phyloP scores from a whole-genome alignment of 2,329 filamentous ascomycete genomes.

The Lachnellula subtilissima region DNA sequence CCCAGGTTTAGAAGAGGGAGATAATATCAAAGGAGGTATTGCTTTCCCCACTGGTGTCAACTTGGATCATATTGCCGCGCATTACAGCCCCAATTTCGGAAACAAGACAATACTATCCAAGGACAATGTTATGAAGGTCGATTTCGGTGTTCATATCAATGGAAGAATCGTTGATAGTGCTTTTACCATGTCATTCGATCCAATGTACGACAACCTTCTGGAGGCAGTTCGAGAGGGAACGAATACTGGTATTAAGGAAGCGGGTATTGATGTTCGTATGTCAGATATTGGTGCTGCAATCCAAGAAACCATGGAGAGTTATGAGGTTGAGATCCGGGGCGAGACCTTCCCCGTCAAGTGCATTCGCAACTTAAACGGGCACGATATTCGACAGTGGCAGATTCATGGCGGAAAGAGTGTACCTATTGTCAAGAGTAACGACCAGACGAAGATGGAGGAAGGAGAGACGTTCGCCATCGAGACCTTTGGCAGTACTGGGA shows the following conservation, averaged over 20 bases:
- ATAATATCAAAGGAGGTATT: slow-evolving; percentile 74
- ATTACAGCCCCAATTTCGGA: slow-evolving; percentile 82
- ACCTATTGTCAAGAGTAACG: slow-evolving; percentile 83
- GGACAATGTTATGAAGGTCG: slow-evolving; percentile 68
- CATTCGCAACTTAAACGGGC: slow-evolving; percentile 55
- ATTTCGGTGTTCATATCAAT: slow-evolving; percentile 68
- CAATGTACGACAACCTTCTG: slow-evolving; percentile 63
- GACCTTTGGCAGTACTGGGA: slow-evolving; percentile 91
- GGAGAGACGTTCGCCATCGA: slow-evolving; percentile 93
- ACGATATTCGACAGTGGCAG: slow-evolving; percentile 83
- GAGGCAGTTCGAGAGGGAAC: slow-evolving; percentile 64
- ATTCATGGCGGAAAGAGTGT: slow-evolving; percentile 94
- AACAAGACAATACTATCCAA: slow-evolving; percentile 68
- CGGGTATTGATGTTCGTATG: slow-evolving; percentile 86
- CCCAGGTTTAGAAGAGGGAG: slow-evolving; percentile 70
- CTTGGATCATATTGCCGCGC: slow-evolving; percentile 79
- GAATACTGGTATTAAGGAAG: slow-evolving; percentile 77
- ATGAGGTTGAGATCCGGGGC: slow-evolving; percentile 51
- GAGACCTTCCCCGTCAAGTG: slow-evolving; percentile 50
- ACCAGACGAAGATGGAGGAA: slow-evolving; percentile 96
- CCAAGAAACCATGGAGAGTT: slow-evolving; percentile 59
- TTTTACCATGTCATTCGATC: slow-evolving; percentile 65
- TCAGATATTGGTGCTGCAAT: slow-evolving; percentile 56
- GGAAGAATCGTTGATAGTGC: slow-evolving; percentile 68
- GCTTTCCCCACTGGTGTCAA: slow-evolving; percentile 82